Conservation (phyloP, 148 eudicot genomes). For the Nepenthes gracilis region DNA sequence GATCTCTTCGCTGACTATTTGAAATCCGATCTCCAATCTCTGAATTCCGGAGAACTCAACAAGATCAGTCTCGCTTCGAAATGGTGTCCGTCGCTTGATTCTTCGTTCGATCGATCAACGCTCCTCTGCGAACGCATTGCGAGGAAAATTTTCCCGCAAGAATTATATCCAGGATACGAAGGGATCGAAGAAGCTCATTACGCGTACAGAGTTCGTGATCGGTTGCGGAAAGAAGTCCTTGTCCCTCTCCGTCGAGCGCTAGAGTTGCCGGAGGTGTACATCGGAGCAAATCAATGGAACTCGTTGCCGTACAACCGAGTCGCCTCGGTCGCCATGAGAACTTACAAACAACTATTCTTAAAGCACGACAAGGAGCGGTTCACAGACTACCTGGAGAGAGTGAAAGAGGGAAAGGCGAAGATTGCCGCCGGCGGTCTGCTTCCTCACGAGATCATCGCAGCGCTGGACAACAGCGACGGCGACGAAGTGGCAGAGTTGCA, state of each 20-base stretch:
- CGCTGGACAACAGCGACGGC: conserved; percentile 5
- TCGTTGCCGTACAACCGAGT: conserved; percentile 17
- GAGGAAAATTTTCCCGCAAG: conserved; percentile 13
- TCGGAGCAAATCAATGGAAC: conserved; percentile 15
- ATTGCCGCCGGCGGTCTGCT: conserved; percentile 14
- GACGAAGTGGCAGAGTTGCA: conserved; percentile 14
- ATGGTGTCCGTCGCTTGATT: conserved; percentile 24
- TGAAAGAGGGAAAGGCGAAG: conserved; percentile 5
- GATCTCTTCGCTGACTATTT: conserved; percentile 17
- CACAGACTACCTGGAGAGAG: conserved; percentile 4
- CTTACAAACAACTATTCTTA: conserved; percentile 11
- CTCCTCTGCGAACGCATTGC: conserved; percentile 20
- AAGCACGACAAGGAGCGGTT: conserved; percentile 18
- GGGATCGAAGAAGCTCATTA: conserved; percentile 15
- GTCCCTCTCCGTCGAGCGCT: conserved; percentile 15
- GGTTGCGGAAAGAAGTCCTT: conserved; percentile 15
- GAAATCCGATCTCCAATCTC: conserved; percentile 8
- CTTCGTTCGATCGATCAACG: conserved; percentile 12
- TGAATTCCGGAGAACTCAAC: conserved; percentile 8
- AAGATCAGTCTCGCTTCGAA: conserved; percentile 19
- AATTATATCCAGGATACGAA: conserved; percentile 9
- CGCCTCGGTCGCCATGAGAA: conserved; percentile 18
- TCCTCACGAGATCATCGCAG: conserved; percentile 16
- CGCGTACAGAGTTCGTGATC: conserved; percentile 18
- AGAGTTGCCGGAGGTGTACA: conserved; percentile 18